Evolutionary conservation across 495 filamentous ascomycete species (phyloP), one percentile per base, ranked within the genome.

Genomic region (Apiosordaria backusii): DNA sequence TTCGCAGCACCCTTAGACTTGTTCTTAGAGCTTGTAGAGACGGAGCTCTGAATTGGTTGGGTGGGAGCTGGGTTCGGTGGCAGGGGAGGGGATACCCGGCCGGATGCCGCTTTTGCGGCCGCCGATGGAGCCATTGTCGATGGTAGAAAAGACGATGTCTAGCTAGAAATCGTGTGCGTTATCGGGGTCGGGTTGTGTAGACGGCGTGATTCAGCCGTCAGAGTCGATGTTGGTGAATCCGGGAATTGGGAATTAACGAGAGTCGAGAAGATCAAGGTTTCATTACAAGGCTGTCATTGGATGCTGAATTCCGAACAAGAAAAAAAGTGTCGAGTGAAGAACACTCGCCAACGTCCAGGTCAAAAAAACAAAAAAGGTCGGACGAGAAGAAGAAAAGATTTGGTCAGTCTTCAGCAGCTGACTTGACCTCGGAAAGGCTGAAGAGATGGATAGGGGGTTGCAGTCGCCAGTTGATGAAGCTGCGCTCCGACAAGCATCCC

Each of bases 241-340:
- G 35, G 26, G 63, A 74, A 70, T 26, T 35, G 40, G 60, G 65
- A 52, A 68, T 81, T 78, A 82, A 82, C 70, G 79, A 83, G 70
- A 78, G 80, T 82, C 71, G 70, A 76, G 75, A 81, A 79, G 72
- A 61, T 45, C 62, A 80, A 78, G 50, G 57, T 59, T 68, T 64
- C 70, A 81, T 83, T 80, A 82, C 74, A 80, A 80, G 65, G 73
- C 70, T 52, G 72, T 73, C 74, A 71, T 71, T 50, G 68, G 63
- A 26, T 65, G 63, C 62, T 68, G 55, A 64, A 65, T 55, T 13
- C 53, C 35, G 58, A 50, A 59, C 65, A 59, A 67, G 69, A 79
- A 75, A 75, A 66, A 64, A 22, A 27, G 53, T 26, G 27, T 21
- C 27, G 26, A 54, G 26, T 21, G 61, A 55, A 65, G 63, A 58